Base-by-base conservation (phyloP, 768 basidiomycete species). In the Rickenella mellea region DNA sequence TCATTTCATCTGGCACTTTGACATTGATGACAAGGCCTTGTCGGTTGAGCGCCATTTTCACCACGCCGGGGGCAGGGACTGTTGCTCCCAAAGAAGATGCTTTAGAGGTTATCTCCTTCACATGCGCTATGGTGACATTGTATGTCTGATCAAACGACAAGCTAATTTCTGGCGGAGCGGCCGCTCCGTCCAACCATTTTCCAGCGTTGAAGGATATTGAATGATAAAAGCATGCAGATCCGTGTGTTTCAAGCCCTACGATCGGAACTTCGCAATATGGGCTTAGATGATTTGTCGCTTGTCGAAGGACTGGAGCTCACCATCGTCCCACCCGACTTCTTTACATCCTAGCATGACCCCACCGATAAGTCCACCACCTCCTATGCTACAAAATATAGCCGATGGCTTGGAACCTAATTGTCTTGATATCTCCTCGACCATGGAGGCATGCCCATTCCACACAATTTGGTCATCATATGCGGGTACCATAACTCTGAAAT, bases 401-500 rank as follows among this genome's bases (percentile, higher is more conserved):
- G 79, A 74, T 5, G 85, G 83, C 49, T 70, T 72, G 2, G 49
- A 46, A 1, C 58, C 58, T 4, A 86, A 62, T 47, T 85, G 80
- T 8, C 56, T 52, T 14, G 64, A 55, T 31, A 85, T 74, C 53
- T 88, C 86, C 12, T 60, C 52, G 29, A 88, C 64, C 69, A 88
- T 77, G 14, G 82, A 80, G n/a, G 76, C 69, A 51, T 87, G 82
- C 1, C 86, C 86, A 53, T 79, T 70, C 85, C 85, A 87, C 11
- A 88, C 41, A 3, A 70, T 55, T 6, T 74, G 71, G 51, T 85
- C 66, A 32, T 87, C 81, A 47, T 84, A 87, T 4, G 85, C 73
- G 3, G 82, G 81, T 8, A 83, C 69, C 58, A 84, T 63, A 10
- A 86, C 67, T 1, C 83, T 85, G 41, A 21, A 29, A 19, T 15